Base-by-base conservation (phyloP, 352 stramenopile genomes). In the Pythium guiyangense region DNA sequence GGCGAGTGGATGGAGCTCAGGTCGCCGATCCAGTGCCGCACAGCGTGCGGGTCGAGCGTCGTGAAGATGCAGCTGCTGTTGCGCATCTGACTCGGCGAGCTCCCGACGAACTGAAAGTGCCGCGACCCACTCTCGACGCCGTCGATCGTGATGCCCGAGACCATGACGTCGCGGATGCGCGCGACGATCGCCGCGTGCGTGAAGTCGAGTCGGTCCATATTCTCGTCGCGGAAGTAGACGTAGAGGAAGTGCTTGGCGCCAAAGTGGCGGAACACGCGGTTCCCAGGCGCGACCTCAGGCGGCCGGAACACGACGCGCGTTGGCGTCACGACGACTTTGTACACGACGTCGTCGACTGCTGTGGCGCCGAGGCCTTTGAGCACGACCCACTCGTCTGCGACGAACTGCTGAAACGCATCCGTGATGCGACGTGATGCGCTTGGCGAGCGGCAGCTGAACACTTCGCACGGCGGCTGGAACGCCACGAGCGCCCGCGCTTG, bases 141-240 rank as follows among this genome's bases (percentile, higher is more conserved):
- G 25, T 70, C 65, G 56, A 86, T 54, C 15, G 54, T 59, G 46
- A 86, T 79, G 6, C 75, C 74, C 27, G 63, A 60, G 25, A 54
- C 51, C 55, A 86, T 70, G 18, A 84, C 59, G 27, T 52, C 71
- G 25, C 64, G 66, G 44, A 90, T 69, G 20, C 70, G 63, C 42
- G 57, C 14, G 39, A 79, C 56, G 45, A 89, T 70, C 2, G 48
- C 52, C 12, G 18, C 9, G 39, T 79, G 68, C 0, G 63, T 69
- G 57, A 84, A 88, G 14, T 92, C 78, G 35, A 90, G 62, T 12
- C 77, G 72, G 49, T 90, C 78, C 55, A 78, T 81, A 40, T 86
- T 88, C 58, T 92, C 83, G 57, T 92, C 83, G 10, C 83, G 80
- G 37, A 92, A 92, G 55, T 92, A 88, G 34, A 90, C 78, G 43